phyloP scores from a whole-genome alignment of 441 rosid species.

The Pelargonium myrrhifolium region DNA sequence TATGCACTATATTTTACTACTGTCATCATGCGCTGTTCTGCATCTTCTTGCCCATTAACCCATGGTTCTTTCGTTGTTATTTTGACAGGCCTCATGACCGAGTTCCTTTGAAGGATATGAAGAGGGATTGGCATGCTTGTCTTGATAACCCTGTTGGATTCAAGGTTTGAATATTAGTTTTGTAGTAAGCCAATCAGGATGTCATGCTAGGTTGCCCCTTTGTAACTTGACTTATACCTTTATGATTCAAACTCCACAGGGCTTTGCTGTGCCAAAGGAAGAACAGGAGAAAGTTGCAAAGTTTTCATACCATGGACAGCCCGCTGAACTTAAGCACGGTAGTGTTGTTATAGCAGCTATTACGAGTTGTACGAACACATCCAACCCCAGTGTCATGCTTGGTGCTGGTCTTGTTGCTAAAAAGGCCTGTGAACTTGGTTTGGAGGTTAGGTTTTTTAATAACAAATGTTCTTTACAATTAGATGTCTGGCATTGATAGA shows the following conservation, averaged over 20 bases:
- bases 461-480: not conserved
- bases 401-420: conserved; percentile 54
- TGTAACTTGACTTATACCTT: not conserved
- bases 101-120: conserved; percentile 57
- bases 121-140: conserved; percentile 63
- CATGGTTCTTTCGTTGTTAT: conserved; percentile 16
- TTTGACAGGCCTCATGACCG: conserved; percentile 48
- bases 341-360: conserved; percentile 57
- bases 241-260: conserved; percentile 25
- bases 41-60: not conserved
- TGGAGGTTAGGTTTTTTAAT: conserved; percentile 34
- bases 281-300: conserved; percentile 34
- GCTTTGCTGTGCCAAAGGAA: conserved; percentile 48
- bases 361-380: conserved; percentile 54
- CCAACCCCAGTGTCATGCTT: conserved; percentile 55
- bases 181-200: not conserved
- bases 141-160: conserved; percentile 50
- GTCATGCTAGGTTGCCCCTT: not conserved
- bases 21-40: not conserved
- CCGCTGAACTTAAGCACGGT: conserved; percentile 44
- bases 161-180: conserved; percentile 35
- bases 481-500: not conserved
- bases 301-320: conserved; percentile 35
- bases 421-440: conserved; percentile 48
- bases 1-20: conserved; percentile 17